Base-by-base conservation (phyloP, 352 stramenopile genomes). In the Aphanomyces astaci region DNA sequence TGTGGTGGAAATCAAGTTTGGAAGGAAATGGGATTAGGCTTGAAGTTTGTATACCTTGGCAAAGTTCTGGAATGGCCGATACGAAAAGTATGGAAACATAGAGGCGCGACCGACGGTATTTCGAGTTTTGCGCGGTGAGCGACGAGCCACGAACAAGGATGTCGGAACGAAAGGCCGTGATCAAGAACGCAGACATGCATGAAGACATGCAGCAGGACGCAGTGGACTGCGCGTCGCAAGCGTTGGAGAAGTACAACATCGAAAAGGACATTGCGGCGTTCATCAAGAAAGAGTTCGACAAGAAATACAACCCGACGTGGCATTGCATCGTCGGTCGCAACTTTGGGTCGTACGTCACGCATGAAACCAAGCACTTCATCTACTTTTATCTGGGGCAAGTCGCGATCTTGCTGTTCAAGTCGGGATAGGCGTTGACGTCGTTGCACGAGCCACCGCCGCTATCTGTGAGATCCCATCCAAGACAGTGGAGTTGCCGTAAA, bases 121-220 rank as follows among this genome's bases (percentile, higher is more conserved):
- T 59, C 25, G 51, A 59, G 25, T 59, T 59, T 59, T 59, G 51
- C 51, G 51, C 22, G 30, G 17, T n/a, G 15, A 39, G 30, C 25
- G 2, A 59, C 25, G 45, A 25, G 45, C 45, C 19, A 53, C 45
- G 19, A 24, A 53, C 28, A 62, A 46, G 63, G 64, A 96, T 95
- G 86, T 87, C 88, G 73, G 89, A 97, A 87, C 84, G 94, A 82
- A 98, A 99, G 84, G 96, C 97, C n/a, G 96, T 99, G 49, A 99
- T 99, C 76, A 99, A 99, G 82, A 99, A 99, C 84, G 96, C 97
- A 49, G 96, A 99, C 79, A 99, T 99, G 97, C 94, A 96, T 40
- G 96, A 99, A 76, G 93, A 98, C 75, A 99, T 99, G 96, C 97
- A 99, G 80, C 96, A 99, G 85, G 96, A 99, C 79, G 96, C 96